Conservation (phyloP, 148 eudicot species). For the Arbutus unedo region DNA sequence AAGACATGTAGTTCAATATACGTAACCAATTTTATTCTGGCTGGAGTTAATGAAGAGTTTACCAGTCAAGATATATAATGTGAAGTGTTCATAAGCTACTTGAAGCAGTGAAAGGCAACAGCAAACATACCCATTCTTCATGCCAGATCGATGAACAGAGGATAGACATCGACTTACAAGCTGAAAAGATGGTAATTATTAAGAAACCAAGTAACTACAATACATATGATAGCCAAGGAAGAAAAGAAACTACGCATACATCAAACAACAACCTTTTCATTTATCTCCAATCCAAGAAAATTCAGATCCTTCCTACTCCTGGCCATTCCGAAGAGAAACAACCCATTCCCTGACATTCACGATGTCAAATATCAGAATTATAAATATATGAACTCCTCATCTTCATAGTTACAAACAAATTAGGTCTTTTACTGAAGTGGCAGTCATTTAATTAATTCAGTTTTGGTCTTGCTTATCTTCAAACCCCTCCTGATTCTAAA, state of each 20-base stretch:
- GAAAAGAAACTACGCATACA: background rate
- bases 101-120: background rate
- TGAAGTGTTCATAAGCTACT: background rate
- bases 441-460: background rate
- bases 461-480: background rate
- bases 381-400: background rate
- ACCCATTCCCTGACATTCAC: slow-evolving; percentile 67
- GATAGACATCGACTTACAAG: slow-evolving; percentile 59
- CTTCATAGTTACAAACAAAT: background rate
- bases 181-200: slow-evolving; percentile 37
- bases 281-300: slow-evolving; percentile 82
- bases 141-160: slow-evolving; percentile 37
- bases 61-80: background rate
- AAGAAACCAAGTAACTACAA: slow-evolving; percentile 4
- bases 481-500: background rate
- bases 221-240: slow-evolving; percentile 13
- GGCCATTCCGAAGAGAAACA: slow-evolving; percentile 72
- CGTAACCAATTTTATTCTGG: background rate
- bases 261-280: slow-evolving; percentile 55
- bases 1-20: background rate
- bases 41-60: background rate
- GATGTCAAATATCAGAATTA: slow-evolving; percentile 13
- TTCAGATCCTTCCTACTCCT: slow-evolving; percentile 51
- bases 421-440: background rate
- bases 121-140: slow-evolving; percentile 51